These are phyloP conservation scores for Gloeopeniophorella convolvens DNA, from an alignment of 768 basidiomycete species.

Conservation along the genomic window DNA sequence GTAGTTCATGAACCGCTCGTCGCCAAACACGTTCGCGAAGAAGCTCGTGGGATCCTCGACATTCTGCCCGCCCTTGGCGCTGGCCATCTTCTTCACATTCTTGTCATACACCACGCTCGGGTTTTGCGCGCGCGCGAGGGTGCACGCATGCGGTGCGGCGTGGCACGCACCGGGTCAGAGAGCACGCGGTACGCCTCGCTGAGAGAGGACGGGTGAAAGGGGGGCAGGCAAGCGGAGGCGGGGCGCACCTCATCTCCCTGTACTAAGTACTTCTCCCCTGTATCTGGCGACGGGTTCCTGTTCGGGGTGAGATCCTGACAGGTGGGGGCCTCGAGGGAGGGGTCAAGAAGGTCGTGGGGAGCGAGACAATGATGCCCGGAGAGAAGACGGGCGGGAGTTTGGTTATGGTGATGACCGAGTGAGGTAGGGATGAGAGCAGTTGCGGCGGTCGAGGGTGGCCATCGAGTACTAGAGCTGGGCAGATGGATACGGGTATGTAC, in stretches of 20 bases:
- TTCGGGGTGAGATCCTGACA: slow-evolving; percentile 75
- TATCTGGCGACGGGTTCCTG: slow-evolving; percentile 86
- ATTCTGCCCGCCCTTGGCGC: slow-evolving; percentile 67
- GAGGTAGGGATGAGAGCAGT: slow-evolving; percentile 28
- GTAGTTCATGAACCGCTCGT: slow-evolving; percentile 85
- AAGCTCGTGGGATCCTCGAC: slow-evolving; percentile 93
- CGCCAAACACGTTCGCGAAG: slow-evolving; percentile 94
- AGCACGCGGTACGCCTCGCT: slow-evolving; percentile 96
- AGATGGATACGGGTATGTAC: slow-evolving; percentile 31
- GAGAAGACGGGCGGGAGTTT: slow-evolving; percentile 36
- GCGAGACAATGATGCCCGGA: slow-evolving; percentile 40
- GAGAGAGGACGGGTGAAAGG: slow-evolving; percentile 5
- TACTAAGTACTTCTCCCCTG: slow-evolving; percentile 95
- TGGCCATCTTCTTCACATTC: slow-evolving; percentile 86
- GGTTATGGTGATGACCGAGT: slow-evolving; percentile 21
- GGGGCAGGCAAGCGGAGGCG: neutral
- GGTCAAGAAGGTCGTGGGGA: slow-evolving; percentile 44
- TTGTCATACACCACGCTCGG: slow-evolving; percentile 88
- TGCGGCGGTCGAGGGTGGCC: slow-evolving; percentile 41
- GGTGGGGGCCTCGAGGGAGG: slow-evolving; percentile 36
- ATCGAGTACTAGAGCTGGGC: slow-evolving; percentile 30
- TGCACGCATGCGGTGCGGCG: no score
- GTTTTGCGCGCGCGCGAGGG: slow-evolving; percentile 45
- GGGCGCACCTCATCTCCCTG: slow-evolving; percentile 82
- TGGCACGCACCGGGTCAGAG: slow-evolving; percentile 58